Evolutionary conservation across 1,139 yeast genomes (phyloP).

Genomic region (Citeromyces siamensis): DNA sequence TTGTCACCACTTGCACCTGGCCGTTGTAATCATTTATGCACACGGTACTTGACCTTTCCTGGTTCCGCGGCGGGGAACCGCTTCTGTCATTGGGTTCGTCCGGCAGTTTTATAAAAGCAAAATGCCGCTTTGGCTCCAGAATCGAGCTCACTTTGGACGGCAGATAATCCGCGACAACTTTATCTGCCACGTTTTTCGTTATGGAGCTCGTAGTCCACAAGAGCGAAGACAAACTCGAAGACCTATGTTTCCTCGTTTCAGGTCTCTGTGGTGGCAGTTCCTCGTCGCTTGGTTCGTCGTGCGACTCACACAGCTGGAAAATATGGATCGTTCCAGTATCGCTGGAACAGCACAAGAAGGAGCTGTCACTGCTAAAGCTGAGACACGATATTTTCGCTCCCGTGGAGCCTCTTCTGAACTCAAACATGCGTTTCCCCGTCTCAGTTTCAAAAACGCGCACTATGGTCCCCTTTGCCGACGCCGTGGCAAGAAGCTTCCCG

Average conservation of each 20-base stretch:
- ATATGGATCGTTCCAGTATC: conserved; percentile 61
- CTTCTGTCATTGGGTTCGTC: conserved; percentile 10
- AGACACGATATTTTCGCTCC: conserved; percentile 42
- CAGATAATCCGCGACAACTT: conserved; percentile 14
- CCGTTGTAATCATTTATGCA: conserved; percentile 15
- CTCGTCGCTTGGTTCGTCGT: conserved; percentile 1
- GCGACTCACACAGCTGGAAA: conserved; percentile 26
- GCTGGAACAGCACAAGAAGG: conserved; percentile 52
- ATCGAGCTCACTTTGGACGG: conserved; percentile 15
- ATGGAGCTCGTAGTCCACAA: conserved; percentile 11
- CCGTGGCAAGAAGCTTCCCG: conserved; percentile 48
- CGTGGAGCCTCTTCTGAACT: conserved; percentile 62
- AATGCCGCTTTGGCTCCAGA: conserved; percentile 24
- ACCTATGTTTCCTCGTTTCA: conserved; percentile 2
- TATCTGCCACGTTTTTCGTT: conserved; percentile 8
- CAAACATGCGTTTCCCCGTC: conserved; percentile 26
- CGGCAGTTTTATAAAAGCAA: conserved; percentile 21
- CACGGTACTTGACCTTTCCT: conserved; percentile 9
- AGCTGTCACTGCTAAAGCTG: conserved; percentile 35
- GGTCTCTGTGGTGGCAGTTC: neutral
- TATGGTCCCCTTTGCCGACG: conserved; percentile 63
- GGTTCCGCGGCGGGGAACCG: conserved; percentile 10
- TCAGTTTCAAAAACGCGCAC: conserved; percentile 36
- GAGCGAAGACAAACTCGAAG: conserved; percentile 7
- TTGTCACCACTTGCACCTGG: conserved; percentile 15